Base-by-base conservation (phyloP, 306 rosid species). In the Casuarina equisetifolia region DNA sequence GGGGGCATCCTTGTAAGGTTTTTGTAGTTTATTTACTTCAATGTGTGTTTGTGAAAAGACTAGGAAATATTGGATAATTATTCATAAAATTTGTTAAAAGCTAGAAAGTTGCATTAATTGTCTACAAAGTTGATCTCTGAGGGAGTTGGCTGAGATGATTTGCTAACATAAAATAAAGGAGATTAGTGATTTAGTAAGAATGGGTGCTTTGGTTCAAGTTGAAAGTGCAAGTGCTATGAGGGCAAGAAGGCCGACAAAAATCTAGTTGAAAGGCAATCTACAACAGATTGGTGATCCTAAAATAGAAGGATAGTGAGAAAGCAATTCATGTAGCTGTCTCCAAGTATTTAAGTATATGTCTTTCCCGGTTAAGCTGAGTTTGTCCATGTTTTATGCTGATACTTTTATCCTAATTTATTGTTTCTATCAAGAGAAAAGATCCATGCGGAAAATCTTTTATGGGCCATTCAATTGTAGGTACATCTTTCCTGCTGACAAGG, bases 401-500 rank as follows among this genome's bases (percentile, higher is more conserved):
- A 35, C 9, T 4, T 35, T 35, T 11, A 3, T 17, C 64, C 43
- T 1, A 53, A 10, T 70, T 57, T 84, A 40, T 63, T 71, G 55
- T 80, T 78, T 59, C 75, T 66, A 15, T 19, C 42, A 53, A 58
- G 32, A 7, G 54, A 62, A 75, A 40, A 70, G 40, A 73, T 77
- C 38, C 48, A 20, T 46, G 76, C 67, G 35, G 45, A 74, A 61
- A 80, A 52, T 75, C 19, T 83, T 74, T 67, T 69, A 44, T 12
- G 57, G 10, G 73, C 40, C 16, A 40, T 63, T 84, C 77, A 13
- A 75, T 77, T 76, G 35, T 58, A 94, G 98, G 92, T 94, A 92
- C 86, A 92, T 94, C 70, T 94, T 94, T 79, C 85, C 88, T 54
- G 89, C 88, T 49, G 98, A 94, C 86, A 92, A 90, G 86, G 97